phyloP scores from a whole-genome alignment of 2,329 filamentous ascomycete genomes.

The Arthrobotrys sphaeroides region DNA sequence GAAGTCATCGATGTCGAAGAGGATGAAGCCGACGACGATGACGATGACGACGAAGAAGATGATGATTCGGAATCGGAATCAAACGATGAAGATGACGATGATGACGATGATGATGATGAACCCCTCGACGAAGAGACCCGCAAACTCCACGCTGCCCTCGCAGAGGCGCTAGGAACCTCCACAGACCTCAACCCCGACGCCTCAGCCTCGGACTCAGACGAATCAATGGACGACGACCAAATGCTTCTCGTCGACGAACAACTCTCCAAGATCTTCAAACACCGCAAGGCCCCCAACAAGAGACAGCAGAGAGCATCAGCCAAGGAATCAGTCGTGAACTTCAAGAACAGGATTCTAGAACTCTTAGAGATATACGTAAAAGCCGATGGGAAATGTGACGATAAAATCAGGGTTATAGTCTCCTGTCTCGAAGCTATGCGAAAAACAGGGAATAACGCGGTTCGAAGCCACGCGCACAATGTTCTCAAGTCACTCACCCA shows the following conservation, averaged over 20 bases:
- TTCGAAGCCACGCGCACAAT: slow-evolving; percentile 25
- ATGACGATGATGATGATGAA: slow-evolving; percentile 63
- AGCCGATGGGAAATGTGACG: slow-evolving; percentile 66
- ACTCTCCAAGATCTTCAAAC: slow-evolving; percentile 84
- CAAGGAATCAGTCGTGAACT: slow-evolving; percentile 87
- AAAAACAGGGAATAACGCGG: slow-evolving; percentile 25
- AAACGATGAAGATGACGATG: slow-evolving; percentile 62
- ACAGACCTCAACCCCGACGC: slow-evolving; percentile 61
- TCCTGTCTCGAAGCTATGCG: slow-evolving; percentile 41
- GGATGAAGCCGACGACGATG: slow-evolving; percentile 59
- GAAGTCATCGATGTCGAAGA: slow-evolving; percentile 65
- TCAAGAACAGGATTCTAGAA: slow-evolving; percentile 93
- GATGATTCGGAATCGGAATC: slow-evolving; percentile 62
- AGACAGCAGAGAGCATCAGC: slow-evolving; percentile 89
- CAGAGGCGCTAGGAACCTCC: slow-evolving; percentile 78
- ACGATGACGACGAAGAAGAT: slow-evolving; percentile 63
- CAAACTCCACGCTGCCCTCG: slow-evolving; percentile 77
- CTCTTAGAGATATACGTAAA: slow-evolving; percentile 85
- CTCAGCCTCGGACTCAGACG: slow-evolving; percentile 71
- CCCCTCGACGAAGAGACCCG: slow-evolving; percentile 62
- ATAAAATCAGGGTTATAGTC: slow-evolving; percentile 32
- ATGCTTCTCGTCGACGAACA: slow-evolving; percentile 90
- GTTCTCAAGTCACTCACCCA: slow-evolving; percentile 40
- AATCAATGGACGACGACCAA: slow-evolving; percentile 93
- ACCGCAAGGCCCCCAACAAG: slow-evolving; percentile 72